phyloP scores from a whole-genome alignment of 2,329 filamentous ascomycete genomes.

The Colletotrichum filicis region DNA sequence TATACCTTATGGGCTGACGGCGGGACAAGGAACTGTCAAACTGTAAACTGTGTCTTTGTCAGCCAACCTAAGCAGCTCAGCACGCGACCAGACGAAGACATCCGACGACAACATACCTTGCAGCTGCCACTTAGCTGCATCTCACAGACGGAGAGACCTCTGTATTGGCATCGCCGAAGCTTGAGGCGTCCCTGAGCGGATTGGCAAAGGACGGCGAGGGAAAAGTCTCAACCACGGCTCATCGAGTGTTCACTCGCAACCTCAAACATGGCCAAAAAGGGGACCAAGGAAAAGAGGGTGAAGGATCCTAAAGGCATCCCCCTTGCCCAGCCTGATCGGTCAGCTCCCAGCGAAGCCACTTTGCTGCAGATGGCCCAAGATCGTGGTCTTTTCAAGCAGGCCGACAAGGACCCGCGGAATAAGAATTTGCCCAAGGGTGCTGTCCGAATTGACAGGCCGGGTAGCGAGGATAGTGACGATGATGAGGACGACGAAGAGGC shows the following conservation, averaged over 20 bases:
- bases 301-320: slow-evolving; percentile 64
- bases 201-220: background rate
- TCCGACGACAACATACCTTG: background rate
- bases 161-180: background rate
- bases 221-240: background rate
- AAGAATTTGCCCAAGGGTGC: slow-evolving; percentile 40
- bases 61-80: background rate
- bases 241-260: background rate
- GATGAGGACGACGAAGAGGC: slow-evolving; percentile 44
- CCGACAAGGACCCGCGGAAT: slow-evolving; percentile 52
- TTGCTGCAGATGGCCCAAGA: slow-evolving; percentile 79
- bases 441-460: slow-evolving; percentile 23
- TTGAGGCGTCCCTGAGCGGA: background rate
- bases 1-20: background rate
- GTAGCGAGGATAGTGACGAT: slow-evolving; percentile 28
- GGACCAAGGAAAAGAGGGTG: slow-evolving; percentile 58
- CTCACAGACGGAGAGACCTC: background rate
- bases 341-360: slow-evolving; percentile 69
- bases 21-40: slow-evolving; percentile 16
- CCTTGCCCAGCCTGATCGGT: slow-evolving; percentile 76
- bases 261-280: slow-evolving; percentile 43
- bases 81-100: slow-evolving; percentile 12
- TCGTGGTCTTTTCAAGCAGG: slow-evolving; percentile 65
- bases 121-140: background rate
- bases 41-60: slow-evolving; percentile 16